These are phyloP conservation scores for Phytopythium mirpurense DNA, from an alignment of 352 stramenopile genomes.

Conservation along the genomic window DNA sequence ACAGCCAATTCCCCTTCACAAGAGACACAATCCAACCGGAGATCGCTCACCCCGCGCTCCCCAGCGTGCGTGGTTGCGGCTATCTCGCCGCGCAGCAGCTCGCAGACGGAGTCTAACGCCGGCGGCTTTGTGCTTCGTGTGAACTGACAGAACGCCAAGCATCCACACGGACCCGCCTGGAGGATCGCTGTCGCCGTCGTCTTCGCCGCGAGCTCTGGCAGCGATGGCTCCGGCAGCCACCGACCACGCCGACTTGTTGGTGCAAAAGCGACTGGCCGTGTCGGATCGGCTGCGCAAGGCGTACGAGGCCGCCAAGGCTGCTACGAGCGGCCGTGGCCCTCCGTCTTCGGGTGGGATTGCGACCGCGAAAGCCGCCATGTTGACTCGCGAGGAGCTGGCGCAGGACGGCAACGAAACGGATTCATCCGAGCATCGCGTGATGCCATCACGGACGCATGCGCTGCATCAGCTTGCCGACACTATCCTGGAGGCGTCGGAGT, in stretches of 20 bases:
- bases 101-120: too few relatives aligned
- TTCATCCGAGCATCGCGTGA: not conserved
- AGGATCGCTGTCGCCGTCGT: not conserved
- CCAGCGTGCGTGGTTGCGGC: not conserved
- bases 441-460: slow-evolving; percentile 1
- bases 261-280: slow-evolving; percentile 23
- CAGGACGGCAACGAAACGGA: slow-evolving; percentile 1
- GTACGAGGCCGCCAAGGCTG: slow-evolving; percentile 49
- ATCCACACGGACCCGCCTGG: not conserved
- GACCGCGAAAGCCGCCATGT: not conserved
- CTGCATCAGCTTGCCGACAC: slow-evolving; percentile 25
- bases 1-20: not conserved
- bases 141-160: not conserved
- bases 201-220: not conserved
- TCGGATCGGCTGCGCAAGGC: slow-evolving; percentile 40
- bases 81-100: too few relatives aligned
- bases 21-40: not conserved
- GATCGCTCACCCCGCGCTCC: not conserved
- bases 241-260: slow-evolving; percentile 7
- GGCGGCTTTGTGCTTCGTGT: not conserved
- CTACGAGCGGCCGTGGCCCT: not conserved
- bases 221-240: slow-evolving; percentile 1
- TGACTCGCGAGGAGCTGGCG: not conserved
- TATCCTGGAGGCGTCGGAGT: slow-evolving; percentile 22
- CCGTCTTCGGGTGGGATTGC: not conserved